Evolutionary conservation across 2,329 filamentous ascomycete species (phyloP), one percentile per base, ranked within the genome.

Genomic region (Hymenoscyphus fructigenus): DNA sequence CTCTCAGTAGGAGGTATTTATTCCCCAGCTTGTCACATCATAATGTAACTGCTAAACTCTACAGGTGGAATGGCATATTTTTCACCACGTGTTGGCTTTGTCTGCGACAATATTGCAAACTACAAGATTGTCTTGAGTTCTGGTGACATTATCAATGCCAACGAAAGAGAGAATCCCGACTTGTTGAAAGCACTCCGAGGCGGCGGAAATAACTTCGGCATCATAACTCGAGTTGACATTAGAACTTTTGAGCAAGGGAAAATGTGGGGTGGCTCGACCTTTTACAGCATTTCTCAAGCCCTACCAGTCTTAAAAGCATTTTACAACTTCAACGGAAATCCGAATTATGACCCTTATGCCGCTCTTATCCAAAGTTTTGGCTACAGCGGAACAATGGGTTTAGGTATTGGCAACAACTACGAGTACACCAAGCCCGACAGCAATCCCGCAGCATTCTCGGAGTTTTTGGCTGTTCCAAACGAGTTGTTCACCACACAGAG

Each of bases 101-200:
- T 80, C 9, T 78, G 78, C 20, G 80, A 81, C 66, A 81, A 80
- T 59, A 76, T 82, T 7, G 72, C 79, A 26, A 78, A 80, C 59
- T 80, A 74, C 55, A 78, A 83, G 62, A 50, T 63, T 34, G 68
- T 67, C 23, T 62, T 68, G 10, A 58, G 60, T 34, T 60, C 59
- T 17, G 61, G 64, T 12, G 57, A 57, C 4, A 26, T 68, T 20
- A 57, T 66, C 32, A 67, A 61, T 58, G 65, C 60, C 41, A 70
- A 66, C 57, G 57, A 53, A 4, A 62, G 56, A 4, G 57, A 50
- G 3, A 28, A 61, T 36, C 29, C 57, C 28, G 65, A 67, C 41
- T 62, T 66, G 26, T 67, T 38, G 61, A 36, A 38, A n/a, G 57
- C 62, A 23, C 61, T 71, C 32, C 61, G 63, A n/a, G 67, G 64